Conservation (phyloP, 2,329 filamentous ascomycete species). For the Diaporthe vexans region DNA sequence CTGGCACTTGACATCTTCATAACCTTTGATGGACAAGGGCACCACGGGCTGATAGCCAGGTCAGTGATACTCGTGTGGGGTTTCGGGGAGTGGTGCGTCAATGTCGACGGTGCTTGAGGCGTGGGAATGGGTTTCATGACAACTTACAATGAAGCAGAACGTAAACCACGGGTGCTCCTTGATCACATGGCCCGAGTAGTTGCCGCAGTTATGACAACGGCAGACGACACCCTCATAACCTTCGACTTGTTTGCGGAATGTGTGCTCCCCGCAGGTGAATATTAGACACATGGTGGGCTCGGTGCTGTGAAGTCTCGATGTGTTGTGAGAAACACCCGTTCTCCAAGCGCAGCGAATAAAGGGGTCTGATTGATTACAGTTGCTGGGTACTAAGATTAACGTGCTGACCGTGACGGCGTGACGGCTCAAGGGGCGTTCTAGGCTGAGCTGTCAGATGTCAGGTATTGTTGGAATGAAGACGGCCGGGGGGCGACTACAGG, state of each 20-base stretch:
- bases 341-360: background rate
- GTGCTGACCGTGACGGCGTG: background rate
- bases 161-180: slow-evolving; percentile 82
- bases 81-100: background rate
- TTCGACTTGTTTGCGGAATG: slow-evolving; percentile 70
- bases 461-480: background rate
- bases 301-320: slow-evolving; percentile 5
- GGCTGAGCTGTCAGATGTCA: background rate
- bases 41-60: slow-evolving; percentile 70
- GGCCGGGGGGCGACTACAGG: background rate
- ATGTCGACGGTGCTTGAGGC: slow-evolving; percentile 1
- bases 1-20: slow-evolving; percentile 79
- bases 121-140: background rate
- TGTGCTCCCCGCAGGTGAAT: slow-evolving; percentile 53
- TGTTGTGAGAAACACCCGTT: background rate
- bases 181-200: slow-evolving; percentile 71
- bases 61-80: slow-evolving; percentile 4
- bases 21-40: slow-evolving; percentile 76
- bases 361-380: background rate
- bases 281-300: slow-evolving; percentile 60
- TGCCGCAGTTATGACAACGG: slow-evolving; percentile 77
- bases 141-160: slow-evolving; percentile 79
- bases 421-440: background rate
- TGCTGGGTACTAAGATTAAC: background rate
- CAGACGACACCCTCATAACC: slow-evolving; percentile 74